Base-by-base conservation (phyloP, 164 flowering plant genomes). In the Dillenia suffruticosa region DNA sequence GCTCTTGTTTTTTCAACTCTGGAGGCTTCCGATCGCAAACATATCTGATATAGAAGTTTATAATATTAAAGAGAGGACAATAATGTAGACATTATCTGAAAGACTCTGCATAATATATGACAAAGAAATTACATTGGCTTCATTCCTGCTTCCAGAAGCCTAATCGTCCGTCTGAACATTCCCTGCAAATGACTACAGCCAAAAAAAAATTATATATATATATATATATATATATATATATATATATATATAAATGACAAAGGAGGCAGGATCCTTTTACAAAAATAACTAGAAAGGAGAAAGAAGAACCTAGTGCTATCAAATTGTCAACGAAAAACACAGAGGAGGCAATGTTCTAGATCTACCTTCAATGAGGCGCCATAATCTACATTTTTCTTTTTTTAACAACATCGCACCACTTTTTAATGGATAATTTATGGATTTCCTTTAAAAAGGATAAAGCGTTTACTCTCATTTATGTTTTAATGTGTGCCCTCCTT, bases 21-120 rank as follows among this genome's bases (percentile, higher is more conserved):
- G 99, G 99, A 17, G 99, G 97, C 70, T 73, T 63, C 65, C 99
- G 97, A 68, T 95, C 97, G 74, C 92, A 95, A 44, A 92, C 99
- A 82, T 87, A 95, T 62, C 99, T 95, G 79, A 67, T 43, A 63
- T 9, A 49, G 57, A 57, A 8, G 43, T 17, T 46, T 51, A 10
- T 8, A 2, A 60, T 26, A 54, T n/a, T n/a, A 58, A 46, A 48
- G 17, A 17, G 52, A 26, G 32, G 22, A 51, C 40, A n/a, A 48
- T 22, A 46, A 32, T n/a, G 16, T 43, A 14, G 10, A 9, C 12
- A 15, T 1, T 46, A 46, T 17, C 16, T 12, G 26, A 32, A 40
- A 26, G 22, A 54, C 43, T 51, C n/a, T 51, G 52, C 5, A 50
- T 10, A 46, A 12, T 13, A 14, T 12, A 45, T 22, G 55, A 51